phyloP scores from a whole-genome alignment of 352 stramenopile genomes.

The Pythium plurisporium region DNA sequence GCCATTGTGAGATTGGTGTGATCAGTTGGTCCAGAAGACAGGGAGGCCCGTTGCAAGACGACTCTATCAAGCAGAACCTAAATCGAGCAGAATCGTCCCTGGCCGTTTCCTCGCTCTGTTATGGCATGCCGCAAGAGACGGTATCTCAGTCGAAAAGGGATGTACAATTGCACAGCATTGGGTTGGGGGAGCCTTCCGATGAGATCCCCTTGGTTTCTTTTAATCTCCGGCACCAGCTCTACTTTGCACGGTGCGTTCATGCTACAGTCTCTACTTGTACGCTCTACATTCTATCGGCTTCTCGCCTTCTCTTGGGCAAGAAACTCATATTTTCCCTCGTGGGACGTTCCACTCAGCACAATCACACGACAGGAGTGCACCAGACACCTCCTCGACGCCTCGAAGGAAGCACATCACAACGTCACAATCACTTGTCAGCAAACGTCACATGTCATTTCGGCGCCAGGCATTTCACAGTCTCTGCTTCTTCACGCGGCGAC shows the following conservation, averaged over 20 bases:
- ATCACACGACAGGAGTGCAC: too few relatives aligned
- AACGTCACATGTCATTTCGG: background rate
- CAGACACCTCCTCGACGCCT: too few relatives aligned
- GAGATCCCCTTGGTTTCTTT: background rate
- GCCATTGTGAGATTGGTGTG: too few relatives aligned
- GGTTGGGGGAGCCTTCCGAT: conserved; percentile 2
- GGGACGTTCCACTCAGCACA: too few relatives aligned
- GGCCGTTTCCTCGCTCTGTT: background rate
- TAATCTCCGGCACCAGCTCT: too few relatives aligned
- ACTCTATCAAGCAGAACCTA: too few relatives aligned
- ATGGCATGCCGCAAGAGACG: background rate
- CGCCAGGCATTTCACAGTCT: background rate
- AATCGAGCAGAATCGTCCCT: background rate
- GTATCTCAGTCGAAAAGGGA: too few relatives aligned
- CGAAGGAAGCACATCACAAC: too few relatives aligned
- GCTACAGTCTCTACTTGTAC: background rate
- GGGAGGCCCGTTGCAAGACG: too few relatives aligned
- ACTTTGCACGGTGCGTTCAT: background rate
- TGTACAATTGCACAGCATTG: background rate
- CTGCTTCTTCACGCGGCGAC: conserved; percentile 1
- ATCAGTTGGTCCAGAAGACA: too few relatives aligned
- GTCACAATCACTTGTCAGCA: background rate
- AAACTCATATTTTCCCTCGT: background rate
- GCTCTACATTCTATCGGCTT: background rate
- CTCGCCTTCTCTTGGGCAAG: background rate